Evolutionary conservation across 257 asterid species (phyloP), one percentile per base, ranked within the genome.

Genomic region (Perilla frutescens): DNA sequence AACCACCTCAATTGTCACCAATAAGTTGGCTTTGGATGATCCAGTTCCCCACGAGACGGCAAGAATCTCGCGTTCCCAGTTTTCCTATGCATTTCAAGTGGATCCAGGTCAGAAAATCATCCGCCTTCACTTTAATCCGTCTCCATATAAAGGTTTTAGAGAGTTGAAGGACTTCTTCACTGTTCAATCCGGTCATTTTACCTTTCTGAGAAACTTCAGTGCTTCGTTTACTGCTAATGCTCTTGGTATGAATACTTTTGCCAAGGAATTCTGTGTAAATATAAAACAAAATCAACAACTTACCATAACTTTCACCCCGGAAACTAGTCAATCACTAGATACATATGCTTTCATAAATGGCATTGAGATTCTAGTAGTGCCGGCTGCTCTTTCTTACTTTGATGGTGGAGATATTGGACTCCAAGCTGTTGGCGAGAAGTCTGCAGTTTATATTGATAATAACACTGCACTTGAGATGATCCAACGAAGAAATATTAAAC

Each of bases 401-500:
- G 56, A 32, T 3, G 64, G 63, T 1, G 59, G 68, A 6, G 91
- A 83, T 71, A 67, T 4, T 34, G 37, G 37, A 34, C 37, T 34
- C 37, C 37, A 2, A 4, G 37, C 37, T 4, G 37, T 34, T 1
- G 37, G 37, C 37, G 37, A 34, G 37, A 34, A 34, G 37, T 2
- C 37, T 4, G 1, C 3, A 4, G 37, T 34, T 34, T 34, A 34
- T 34, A 1, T 34, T 34, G 37, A 34, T 34, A 34, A 76, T 50
- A 51, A 65, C 69, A 83, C 83, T 0, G 88, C 85, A 13, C 84
- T 86, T 14, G 87, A 84, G 79, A 74, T 75, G 72, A 39, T 86
- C 51, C 79, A 75, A 15, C 66, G 83, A 43, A 26, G 62, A 50
- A 72, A 78, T 56, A 58, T 78, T 0, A 84, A 83, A 14, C 81